A percentile compares a stretch with the other conserved stretches of the same genome.
Conservation (phyloP, 176 grass and related monocot species). For the Carex kokanica region DNA sequence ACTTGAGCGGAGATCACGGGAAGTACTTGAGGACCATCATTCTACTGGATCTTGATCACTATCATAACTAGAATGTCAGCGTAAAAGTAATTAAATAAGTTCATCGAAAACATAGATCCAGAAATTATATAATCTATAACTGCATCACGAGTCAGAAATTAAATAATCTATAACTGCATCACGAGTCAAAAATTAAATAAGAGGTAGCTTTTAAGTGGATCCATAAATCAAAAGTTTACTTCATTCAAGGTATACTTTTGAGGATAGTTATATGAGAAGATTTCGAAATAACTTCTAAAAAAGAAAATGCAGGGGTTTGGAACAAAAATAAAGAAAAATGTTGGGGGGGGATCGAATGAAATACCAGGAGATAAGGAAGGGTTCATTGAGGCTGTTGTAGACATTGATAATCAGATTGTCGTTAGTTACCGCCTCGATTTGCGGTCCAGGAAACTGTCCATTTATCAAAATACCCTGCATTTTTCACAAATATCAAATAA, state of each 20-base stretch:
- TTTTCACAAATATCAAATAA: neutral
- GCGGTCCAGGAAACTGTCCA: conserved; percentile 81
- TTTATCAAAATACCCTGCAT: conserved; percentile 88
- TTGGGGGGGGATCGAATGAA: neutral
- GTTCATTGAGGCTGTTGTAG: conserved; percentile 79
- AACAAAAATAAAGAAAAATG: neutral
- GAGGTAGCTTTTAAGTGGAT: neutral
- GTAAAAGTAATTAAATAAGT: conserved; percentile 1
- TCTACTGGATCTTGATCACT: neutral
- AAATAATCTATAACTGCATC: neutral
- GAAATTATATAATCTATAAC: neutral
- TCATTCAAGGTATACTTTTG: neutral
- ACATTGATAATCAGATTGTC: conserved; percentile 92
- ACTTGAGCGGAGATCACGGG: conserved; percentile 9
- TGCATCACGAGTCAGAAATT: neutral
- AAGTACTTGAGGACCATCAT: neutral
- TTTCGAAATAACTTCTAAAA: neutral
- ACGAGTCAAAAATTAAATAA: neutral
- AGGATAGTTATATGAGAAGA: neutral
- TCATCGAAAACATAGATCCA: neutral
- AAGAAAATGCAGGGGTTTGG: neutral
- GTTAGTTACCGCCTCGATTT: conserved; percentile 91
- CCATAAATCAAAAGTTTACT: neutral
- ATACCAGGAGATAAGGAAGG: conserved; percentile 95
- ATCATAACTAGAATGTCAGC: neutral